Evolutionary conservation across 2,329 filamentous ascomycete species (phyloP), one percentile per base, ranked within the genome.

Genomic region (Magnaporthiopsis incrustans): DNA sequence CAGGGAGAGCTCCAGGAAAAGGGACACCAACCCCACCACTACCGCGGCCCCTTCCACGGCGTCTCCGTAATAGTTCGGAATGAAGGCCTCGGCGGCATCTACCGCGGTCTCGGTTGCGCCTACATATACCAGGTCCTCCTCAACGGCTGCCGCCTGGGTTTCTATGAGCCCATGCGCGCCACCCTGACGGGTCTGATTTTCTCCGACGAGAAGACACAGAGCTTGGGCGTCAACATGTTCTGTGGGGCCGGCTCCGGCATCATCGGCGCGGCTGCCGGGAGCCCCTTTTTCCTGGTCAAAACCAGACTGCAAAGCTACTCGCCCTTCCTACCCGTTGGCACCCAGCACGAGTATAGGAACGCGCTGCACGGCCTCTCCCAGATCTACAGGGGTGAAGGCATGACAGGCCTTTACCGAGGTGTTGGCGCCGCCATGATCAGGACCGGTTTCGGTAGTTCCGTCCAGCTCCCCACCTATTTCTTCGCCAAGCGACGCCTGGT

Each of bases 281-380:
- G 91, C 63, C 95, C 95, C 2, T 98, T 99, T 78, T 99, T 99
- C 83, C 86, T 99, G 64, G 90, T 98, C 75, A 99, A 99, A 82
- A 99, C 95, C 3, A 87, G 95, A 58, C 82, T 99, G 65, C 95
- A 99, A 77, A 97, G 92, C 69, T 98, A 85, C 80, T 97, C 92
- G 53, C 91, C 93, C 5, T 95, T 93, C 76, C 83, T 95, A 15
- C 95, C 95, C 4, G 93, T 98, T 58, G 95, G 95, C 64, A 98
- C 95, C n/a, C 95, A 99, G 74, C 95, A 99, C 77, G 82, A 87
- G 68, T 99, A 99, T 78, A 86, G 85, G 69, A 94, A 93, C 76
- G 92, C 94, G 0, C 76, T 87, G 67, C 92, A 99, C 73, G 95
- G 94, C 14, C 79, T 97, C 75, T 79, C 81, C 33, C 87, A 91